Conservation (phyloP, 805 yeast genomes). For the Saturnispora halmiae region DNA sequence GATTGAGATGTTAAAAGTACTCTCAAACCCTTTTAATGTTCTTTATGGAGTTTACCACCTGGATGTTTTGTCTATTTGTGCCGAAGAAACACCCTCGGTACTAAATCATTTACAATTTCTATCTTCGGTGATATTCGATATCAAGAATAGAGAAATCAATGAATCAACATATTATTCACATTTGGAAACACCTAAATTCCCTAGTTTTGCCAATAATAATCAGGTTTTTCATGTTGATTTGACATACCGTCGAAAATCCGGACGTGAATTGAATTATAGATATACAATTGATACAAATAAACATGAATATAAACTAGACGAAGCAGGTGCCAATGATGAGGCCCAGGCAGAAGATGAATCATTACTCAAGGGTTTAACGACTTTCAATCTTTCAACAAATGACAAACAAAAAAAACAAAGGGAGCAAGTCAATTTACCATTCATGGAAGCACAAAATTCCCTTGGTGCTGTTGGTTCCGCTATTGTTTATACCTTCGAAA, state of each 20-base stretch:
- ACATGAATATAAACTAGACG: slow-evolving; percentile 33
- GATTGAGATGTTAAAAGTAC: slow-evolving; percentile 26
- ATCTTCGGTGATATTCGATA: slow-evolving; percentile 64
- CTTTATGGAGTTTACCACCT: slow-evolving; percentile 42
- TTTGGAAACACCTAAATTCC: slow-evolving; percentile 2
- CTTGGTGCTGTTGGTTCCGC: slow-evolving; percentile 78
- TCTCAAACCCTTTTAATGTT: slow-evolving; percentile 35
- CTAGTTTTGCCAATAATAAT: not conserved
- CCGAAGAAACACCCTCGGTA: slow-evolving; percentile 16
- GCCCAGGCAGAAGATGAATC: slow-evolving; percentile 25
- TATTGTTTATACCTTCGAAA: slow-evolving; percentile 88
- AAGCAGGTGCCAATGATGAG: not conserved
- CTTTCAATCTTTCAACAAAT: slow-evolving; percentile 75
- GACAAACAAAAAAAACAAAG: slow-evolving; percentile 67
- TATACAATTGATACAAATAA: slow-evolving; percentile 42
- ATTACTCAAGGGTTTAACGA: slow-evolving; percentile 64
- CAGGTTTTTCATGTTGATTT: slow-evolving; percentile 41
- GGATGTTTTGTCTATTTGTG: slow-evolving; percentile 27
- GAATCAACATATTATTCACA: slow-evolving; percentile 5
- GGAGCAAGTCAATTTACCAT: slow-evolving; percentile 88
- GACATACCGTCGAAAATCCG: slow-evolving; percentile 73
- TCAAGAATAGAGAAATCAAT: not conserved
- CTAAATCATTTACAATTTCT: slow-evolving; percentile 43
- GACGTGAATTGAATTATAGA: slow-evolving; percentile 55
- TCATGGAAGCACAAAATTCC: slow-evolving; percentile 70